Evolutionary conservation across 148 eudicot genomes (phyloP).

Genomic region (Linanthus parryae): DNA sequence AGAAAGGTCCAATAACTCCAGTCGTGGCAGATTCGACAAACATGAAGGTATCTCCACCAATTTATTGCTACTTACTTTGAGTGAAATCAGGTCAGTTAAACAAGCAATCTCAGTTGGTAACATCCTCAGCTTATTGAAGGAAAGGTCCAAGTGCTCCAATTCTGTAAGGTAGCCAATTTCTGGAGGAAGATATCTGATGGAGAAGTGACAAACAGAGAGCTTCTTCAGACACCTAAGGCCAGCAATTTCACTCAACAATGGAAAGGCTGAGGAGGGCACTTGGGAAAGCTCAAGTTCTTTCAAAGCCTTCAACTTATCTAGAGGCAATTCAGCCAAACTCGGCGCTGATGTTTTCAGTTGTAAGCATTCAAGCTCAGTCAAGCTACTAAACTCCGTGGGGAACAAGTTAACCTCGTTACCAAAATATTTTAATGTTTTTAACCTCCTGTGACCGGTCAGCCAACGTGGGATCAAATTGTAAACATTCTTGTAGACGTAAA

Average conservation of each 20-base stretch:
- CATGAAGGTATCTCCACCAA: slow-evolving; percentile 64
- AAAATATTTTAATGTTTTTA: slow-evolving; percentile 73
- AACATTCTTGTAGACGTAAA: slow-evolving; percentile 63
- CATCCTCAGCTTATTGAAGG: slow-evolving; percentile 76
- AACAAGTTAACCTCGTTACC: slow-evolving; percentile 80
- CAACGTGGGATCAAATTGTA: slow-evolving; percentile 69
- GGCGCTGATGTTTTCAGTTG: slow-evolving; percentile 59
- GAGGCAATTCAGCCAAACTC: slow-evolving; percentile 50
- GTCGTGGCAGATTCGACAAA: slow-evolving; percentile 52
- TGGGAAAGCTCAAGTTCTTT: slow-evolving; percentile 69
- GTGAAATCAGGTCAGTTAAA: slow-evolving; percentile 53
- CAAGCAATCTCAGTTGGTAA: slow-evolving; percentile 72
- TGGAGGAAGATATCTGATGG: slow-evolving; percentile 54
- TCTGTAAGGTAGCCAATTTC: slow-evolving; percentile 75
- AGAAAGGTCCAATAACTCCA: slow-evolving; percentile 81
- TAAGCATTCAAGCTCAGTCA: slow-evolving; percentile 53
- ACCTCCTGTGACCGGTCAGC: slow-evolving; percentile 34
- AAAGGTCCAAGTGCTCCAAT: slow-evolving; percentile 81
- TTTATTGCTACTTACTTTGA: slow-evolving; percentile 78
- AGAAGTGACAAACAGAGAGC: slow-evolving; percentile 62
- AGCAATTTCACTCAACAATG: slow-evolving; percentile 54
- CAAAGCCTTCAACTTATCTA: slow-evolving; percentile 51
- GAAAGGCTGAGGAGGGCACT: slow-evolving; percentile 48
- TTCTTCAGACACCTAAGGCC: slow-evolving; percentile 57
- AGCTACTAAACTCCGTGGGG: slow-evolving; percentile 50